Evolutionary conservation across 2,329 filamentous ascomycete genomes (phyloP), one percentile per base, ranked within the genome.

Genomic region (Plectosphaerella plurivora): DNA sequence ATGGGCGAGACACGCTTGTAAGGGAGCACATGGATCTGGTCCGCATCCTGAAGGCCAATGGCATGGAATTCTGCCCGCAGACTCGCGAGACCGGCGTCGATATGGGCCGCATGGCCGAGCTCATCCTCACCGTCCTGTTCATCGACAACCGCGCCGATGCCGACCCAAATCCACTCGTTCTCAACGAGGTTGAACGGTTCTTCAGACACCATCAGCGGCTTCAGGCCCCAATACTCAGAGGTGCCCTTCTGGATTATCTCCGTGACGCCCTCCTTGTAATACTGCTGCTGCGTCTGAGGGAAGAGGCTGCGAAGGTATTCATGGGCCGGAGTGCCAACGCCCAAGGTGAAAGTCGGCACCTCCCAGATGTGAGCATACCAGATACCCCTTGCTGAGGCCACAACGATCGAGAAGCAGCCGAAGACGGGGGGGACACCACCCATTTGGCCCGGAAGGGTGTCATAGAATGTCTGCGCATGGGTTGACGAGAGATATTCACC

Each of bases 321-420:
- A 12, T 36, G 14, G 12, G 41, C 18, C 20, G 18, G 20, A 4
- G 35, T 37, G 10, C 36, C 18, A 7, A n/a, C 22, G 10, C 36
- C 36, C 20, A 22, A 8, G 42, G 42, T 45, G 37, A 54, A 54
- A 15, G 25, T 24, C 4, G 50, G 53, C 5, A 35, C 33, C 42
- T 54, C 46, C 53, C 50, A 54, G 22, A 54, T 12, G n/a, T 51
- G 50, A 14, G 50, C 50, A 4, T 33, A 15, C 46, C 48, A 54
- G 16, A 52, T 39, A 22, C 46, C 53, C 11, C 18, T 15, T 16
- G 45, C n/a, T 9, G 45, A 49, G 28, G 28, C 35, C 5, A 52
- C 47, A 14, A 54, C 15, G 33, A 54, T 24, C 4, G 46, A 35
- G 15, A 47, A 50, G 25, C 53, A 54, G 22, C 53, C 53, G 45